These are phyloP conservation scores for Hydnum rufescens DNA, from an alignment of 768 basidiomycete species.

Conservation along the genomic window DNA sequence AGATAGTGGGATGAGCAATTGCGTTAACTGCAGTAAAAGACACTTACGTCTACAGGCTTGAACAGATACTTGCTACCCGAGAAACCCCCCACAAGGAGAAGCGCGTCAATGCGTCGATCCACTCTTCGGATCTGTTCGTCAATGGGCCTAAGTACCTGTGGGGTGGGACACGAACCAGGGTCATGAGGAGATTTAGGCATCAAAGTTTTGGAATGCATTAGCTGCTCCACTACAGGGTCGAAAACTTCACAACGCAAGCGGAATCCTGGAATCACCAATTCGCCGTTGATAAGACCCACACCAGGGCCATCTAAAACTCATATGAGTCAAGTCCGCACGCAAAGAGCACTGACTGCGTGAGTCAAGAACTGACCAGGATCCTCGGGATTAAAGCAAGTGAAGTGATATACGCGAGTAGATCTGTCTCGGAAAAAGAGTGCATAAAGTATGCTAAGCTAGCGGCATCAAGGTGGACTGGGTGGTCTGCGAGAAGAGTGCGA, in stretches of 20 bases:
- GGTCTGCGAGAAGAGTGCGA: no score
- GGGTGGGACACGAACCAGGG: no score
- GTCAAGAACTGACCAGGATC: conserved; percentile 61
- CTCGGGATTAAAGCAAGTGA: conserved; percentile 44
- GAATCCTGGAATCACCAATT: conserved; percentile 63
- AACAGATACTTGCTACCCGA: conserved; percentile 67
- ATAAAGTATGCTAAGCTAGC: conserved; percentile 70
- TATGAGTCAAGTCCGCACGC: conserved; percentile 31
- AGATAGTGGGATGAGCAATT: neutral
- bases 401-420: conserved; percentile 63
- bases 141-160: conserved; percentile 50
- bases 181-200: no score
- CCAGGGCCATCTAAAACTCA: conserved; percentile 12
- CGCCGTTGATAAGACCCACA: conserved; percentile 63
- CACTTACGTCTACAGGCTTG: conserved; percentile 47
- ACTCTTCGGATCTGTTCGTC: conserved; percentile 52
- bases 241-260: conserved; percentile 66
- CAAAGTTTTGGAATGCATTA: conserved; percentile 22
- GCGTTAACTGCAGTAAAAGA: neutral
- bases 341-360: conserved; percentile 18
- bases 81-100: conserved; percentile 80
- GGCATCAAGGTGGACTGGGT: conserved; percentile 64
- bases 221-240: conserved; percentile 64
- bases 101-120: conserved; percentile 54
- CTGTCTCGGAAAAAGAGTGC: conserved; percentile 70